phyloP scores from a whole-genome alignment of 768 basidiomycete species.

The Trametes villosa region DNA sequence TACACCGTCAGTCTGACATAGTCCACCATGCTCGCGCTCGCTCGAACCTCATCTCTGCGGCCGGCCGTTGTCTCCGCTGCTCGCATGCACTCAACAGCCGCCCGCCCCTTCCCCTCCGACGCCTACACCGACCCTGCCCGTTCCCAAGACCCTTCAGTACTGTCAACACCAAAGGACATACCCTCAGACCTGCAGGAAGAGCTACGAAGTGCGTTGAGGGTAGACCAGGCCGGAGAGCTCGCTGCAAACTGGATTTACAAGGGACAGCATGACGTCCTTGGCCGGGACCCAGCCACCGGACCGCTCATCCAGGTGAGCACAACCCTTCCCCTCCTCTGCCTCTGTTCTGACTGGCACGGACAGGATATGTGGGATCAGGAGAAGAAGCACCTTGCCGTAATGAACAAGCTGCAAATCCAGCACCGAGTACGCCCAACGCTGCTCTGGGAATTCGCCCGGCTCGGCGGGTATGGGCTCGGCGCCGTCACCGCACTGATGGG shows the following conservation, averaged over 20 bases:
- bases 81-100: conserved; percentile 9
- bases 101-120: conserved; percentile 3
- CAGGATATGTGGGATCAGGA: conserved; percentile 99
- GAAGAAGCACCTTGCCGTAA: conserved; percentile 85
- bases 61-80: neutral
- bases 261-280: conserved; percentile 81
- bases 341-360: neutral
- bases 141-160: conserved; percentile 44
- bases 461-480: conserved; percentile 86
- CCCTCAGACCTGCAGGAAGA: conserved; percentile 50
- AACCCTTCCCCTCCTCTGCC: conserved; percentile 2
- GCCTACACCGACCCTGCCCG: conserved; percentile 50
- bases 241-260: conserved; percentile 96
- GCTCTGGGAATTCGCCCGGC: conserved; percentile 83
- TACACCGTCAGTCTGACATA: neutral
- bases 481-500: conserved; percentile 86
- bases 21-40: conserved; percentile 9
- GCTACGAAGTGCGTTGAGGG: conserved; percentile 74
- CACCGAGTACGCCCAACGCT: conserved; percentile 84
- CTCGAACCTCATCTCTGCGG: neutral
- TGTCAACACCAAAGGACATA: conserved; percentile 60
- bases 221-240: conserved; percentile 95
- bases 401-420: conserved; percentile 84
- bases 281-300: conserved; percentile 56
- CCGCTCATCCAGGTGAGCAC: conserved; percentile 75